phyloP scores from a whole-genome alignment of 495 filamentous ascomycete species.

The Penicillium salamii region DNA sequence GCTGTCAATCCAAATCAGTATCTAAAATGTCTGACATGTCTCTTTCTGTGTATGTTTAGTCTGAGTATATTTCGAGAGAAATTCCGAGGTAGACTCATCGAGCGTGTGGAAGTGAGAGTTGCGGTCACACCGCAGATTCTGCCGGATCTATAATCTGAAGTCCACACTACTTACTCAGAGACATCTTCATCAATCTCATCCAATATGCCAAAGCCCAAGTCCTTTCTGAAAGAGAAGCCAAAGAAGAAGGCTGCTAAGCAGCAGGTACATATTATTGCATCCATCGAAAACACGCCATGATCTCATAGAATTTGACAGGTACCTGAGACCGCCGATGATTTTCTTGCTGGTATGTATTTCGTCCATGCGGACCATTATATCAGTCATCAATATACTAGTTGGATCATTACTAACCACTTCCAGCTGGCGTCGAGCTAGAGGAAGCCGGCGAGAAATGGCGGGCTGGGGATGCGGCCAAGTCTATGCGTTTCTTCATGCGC shows the following conservation, averaged over 20 bases:
- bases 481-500: conserved; percentile 62
- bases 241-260: conserved; percentile 44
- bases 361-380: too few species aligned
- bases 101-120: too few species aligned
- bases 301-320: conserved; percentile 27
- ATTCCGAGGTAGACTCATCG: too few species aligned
- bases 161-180: background rate
- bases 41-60: too few species aligned
- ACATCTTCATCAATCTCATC: background rate
- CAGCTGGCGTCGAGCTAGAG: conserved; percentile 65
- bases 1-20: too few species aligned
- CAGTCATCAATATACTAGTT: too few species aligned
- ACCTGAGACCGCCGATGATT: conserved; percentile 61
- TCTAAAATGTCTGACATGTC: background rate
- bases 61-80: too few species aligned
- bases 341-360: conserved; percentile 46
- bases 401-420: background rate
- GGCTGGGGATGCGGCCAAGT: conserved; percentile 66
- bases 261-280: conserved; percentile 22
- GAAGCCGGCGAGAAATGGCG: conserved; percentile 73
- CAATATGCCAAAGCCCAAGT: conserved; percentile 53
- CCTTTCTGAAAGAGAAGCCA: conserved; percentile 46
- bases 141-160: conserved; percentile 1
- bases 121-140: background rate
- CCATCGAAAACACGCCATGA: background rate